Evolutionary conservation across 2,329 filamentous ascomycete genomes (phyloP), one percentile per base, ranked within the genome.

Genomic region (Tolypocladium tropicale): DNA sequence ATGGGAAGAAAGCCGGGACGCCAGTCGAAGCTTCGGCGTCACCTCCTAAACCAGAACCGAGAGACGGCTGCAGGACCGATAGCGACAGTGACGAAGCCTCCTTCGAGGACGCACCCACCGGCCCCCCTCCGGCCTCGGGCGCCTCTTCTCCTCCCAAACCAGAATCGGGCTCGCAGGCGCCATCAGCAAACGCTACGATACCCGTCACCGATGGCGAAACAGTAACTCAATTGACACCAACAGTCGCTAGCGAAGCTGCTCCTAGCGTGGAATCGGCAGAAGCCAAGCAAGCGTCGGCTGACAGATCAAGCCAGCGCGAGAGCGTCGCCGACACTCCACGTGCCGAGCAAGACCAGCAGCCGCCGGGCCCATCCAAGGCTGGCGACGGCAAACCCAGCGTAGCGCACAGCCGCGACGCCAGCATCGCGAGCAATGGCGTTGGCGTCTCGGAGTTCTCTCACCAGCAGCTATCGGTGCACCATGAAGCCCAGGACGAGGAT

Each of bases 391-490:
- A 55, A 25, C 33, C 53, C 28, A 62, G 55, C 12, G 58, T 56
- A 12, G 56, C 57, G 18, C 67, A 73, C 59, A 72, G 62, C 52
- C 70, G 76, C 48, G 68, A 76, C 32, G 62, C 62, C 2, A 76
- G 72, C 63, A 64, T 69, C n/a, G 65, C 70, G 7, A 76, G 72
- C 62, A 64, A 65, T 34, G 66, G 61, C 50, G 64, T 64, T 11
- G 68, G 62, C n/a, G 62, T 74, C 21, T 96, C 92, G 11, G 91
- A 95, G 71, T 97, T 89, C 78, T 97, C 94, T 1, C 93, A 99
- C 68, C 91, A 96, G 71, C 84, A 86, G 61, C 73, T 91, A 52
- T 80, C 84, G 11, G 74, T 79, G 18, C 77, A 83, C 59, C 77
- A 80, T 43, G 75, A 82, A 14, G 73, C 79, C 14, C 74, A 80